Percentiles rank a stretch among this genome's conserved stretches.
Evolutionary conservation across 345 rosid species (phyloP).

Genomic region (Salix suchowensis): DNA sequence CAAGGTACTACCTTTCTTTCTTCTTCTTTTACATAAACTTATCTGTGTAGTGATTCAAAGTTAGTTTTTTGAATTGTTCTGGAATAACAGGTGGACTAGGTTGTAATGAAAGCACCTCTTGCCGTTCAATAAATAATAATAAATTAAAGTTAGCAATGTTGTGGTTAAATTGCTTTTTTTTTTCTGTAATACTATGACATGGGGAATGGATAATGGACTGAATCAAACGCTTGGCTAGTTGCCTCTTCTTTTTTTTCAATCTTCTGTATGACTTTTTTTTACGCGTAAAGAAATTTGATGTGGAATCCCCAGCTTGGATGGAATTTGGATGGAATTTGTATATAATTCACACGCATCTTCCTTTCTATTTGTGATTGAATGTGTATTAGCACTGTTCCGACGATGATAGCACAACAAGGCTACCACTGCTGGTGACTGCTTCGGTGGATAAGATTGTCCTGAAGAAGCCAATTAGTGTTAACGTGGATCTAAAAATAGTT

Average conservation of each 20-base stretch:
- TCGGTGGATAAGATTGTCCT: slow-evolving; percentile 79
- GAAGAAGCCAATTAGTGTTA: slow-evolving; percentile 68
- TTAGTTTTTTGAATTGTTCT: neutral
- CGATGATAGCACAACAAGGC: slow-evolving; percentile 77
- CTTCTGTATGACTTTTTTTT: neutral
- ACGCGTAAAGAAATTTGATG: neutral
- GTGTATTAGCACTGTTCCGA: slow-evolving; percentile 64
- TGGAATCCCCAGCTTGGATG: neutral
- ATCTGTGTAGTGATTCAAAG: slow-evolving; percentile 9
- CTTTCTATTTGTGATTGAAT: slow-evolving; percentile 1
- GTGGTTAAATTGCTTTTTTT: neutral
- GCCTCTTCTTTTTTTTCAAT: neutral
- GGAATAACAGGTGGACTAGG: neutral
- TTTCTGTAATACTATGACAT: neutral
- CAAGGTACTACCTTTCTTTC: slow-evolving; percentile 38
- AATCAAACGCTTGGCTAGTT: neutral
- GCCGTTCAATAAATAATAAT: too few relatives aligned
- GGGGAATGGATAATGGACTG: neutral
- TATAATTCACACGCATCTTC: neutral
- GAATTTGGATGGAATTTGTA: neutral
- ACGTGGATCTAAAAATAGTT: slow-evolving; percentile 58
- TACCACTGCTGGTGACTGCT: slow-evolving; percentile 76
- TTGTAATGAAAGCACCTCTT: neutral
- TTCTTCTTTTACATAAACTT: neutral
- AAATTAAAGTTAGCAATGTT: neutral